Conservation (phyloP, 257 asterid species). For the Nyctanthes arbortristis region DNA sequence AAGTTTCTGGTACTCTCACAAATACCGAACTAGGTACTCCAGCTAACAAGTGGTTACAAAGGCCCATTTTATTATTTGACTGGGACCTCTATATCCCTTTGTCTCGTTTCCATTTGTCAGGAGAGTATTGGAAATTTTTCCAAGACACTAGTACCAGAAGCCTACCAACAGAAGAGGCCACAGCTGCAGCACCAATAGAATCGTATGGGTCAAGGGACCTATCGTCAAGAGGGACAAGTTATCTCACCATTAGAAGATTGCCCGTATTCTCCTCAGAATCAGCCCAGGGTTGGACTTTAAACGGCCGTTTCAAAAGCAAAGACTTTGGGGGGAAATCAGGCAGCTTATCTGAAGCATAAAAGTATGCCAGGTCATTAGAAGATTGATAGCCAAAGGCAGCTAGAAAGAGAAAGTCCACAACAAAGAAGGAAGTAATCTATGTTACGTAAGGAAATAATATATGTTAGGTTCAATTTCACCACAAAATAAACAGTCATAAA, state of each 20-base stretch:
- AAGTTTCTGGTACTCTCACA: no score
- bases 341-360: constrained; percentile 57
- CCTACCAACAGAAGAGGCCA: neutral
- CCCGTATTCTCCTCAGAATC: constrained; percentile 76
- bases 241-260: constrained; percentile 78
- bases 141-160: neutral
- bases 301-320: constrained; percentile 68
- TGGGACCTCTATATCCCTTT: no score
- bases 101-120: no score
- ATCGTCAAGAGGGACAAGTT: constrained; percentile 14
- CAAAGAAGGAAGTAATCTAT: no score
- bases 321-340: constrained; percentile 67
- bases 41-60: no score
- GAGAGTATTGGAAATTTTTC: no score
- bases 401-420: no score
- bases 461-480: neutral
- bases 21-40: no score
- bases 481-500: neutral
- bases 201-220: constrained; percentile 9
- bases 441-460: neutral
- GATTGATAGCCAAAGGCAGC: constrained; percentile 9
- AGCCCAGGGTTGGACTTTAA: constrained; percentile 69
- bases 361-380: constrained; percentile 22
- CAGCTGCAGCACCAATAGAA: constrained; percentile 6
- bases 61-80: no score